Percentiles rank a stretch among this genome's conserved stretches.
Conservation (phyloP, 371 early-diverging fungal genomes). For the Rhizomucor pusillus region DNA sequence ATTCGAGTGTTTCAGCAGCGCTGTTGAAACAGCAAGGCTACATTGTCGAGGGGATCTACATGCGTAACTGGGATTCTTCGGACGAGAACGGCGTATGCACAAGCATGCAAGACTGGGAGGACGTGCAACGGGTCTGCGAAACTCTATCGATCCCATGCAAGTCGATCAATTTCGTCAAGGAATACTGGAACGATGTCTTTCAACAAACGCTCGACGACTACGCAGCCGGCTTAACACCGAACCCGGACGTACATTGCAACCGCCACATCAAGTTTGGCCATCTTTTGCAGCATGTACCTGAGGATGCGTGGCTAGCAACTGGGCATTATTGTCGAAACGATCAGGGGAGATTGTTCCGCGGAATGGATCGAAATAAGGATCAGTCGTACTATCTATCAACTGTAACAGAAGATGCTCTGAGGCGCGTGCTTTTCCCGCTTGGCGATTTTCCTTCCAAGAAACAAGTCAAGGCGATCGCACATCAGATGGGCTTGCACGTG, state of each 20-base stretch:
- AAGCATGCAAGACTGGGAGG: conserved; percentile 76
- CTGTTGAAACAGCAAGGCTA: conserved; percentile 66
- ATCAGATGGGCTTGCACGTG: conserved; percentile 47
- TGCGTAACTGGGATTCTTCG: conserved; percentile 92
- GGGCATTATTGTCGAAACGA: conserved; percentile 82
- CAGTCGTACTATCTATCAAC: conserved; percentile 91
- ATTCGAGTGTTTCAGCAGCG: conserved; percentile 83
- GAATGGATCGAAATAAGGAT: conserved; percentile 78
- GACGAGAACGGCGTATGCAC: conserved; percentile 84
- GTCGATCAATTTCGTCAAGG: conserved; percentile 77
- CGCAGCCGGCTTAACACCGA: conserved; percentile 79
- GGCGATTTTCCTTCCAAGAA: conserved; percentile 69
- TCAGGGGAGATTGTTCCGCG: conserved; percentile 38
- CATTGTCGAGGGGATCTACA: conserved; percentile 78
- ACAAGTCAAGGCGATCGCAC: conserved; percentile 73
- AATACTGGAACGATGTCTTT: conserved; percentile 93
- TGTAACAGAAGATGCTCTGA: conserved; percentile 48
- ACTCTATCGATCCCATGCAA: conserved; percentile 66
- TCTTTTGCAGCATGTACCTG: conserved; percentile 53
- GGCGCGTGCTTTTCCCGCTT: conserved; percentile 80
- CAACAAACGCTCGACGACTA: conserved; percentile 71
- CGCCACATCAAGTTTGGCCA: conserved; percentile 90
- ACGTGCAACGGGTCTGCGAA: conserved; percentile 75
- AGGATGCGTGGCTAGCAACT: conserved; percentile 68
- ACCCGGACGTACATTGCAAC: conserved; percentile 93